A percentile compares a stretch with the other conserved stretches of the same genome.
Conservation (phyloP, 176 grass and related monocot species). For the Aegilops umbellulata region DNA sequence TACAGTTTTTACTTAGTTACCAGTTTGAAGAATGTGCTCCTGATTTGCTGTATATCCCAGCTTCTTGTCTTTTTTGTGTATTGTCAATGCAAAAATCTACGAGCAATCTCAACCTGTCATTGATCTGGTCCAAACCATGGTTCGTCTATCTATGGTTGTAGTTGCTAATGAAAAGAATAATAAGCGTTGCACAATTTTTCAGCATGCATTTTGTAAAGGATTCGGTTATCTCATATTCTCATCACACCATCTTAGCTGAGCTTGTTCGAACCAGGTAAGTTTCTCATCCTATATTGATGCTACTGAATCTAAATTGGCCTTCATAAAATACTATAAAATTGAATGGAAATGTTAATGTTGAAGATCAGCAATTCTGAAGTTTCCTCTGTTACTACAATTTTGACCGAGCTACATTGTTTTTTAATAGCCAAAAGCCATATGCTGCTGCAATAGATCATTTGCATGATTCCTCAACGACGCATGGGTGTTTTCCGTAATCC, state of each 20-base stretch:
- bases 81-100: background rate
- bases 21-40: background rate
- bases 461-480: constrained; percentile 28
- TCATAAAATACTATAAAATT: background rate
- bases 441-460: background rate
- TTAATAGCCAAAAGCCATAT: background rate
- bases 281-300: background rate
- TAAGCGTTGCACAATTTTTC: background rate
- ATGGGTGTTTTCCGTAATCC: constrained; percentile 43
- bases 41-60: background rate
- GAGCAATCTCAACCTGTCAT: background rate
- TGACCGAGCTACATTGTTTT: background rate
- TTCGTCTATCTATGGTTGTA: background rate
- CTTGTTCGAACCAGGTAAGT: constrained; percentile 88
- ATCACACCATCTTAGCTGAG: constrained; percentile 74
- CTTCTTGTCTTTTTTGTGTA: background rate
- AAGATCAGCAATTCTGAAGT: background rate
- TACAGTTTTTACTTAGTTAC: background rate
- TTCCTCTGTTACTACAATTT: background rate
- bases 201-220: constrained; percentile 82
- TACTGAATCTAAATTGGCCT: background rate
- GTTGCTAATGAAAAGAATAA: background rate
- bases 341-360: background rate
- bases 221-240: constrained; percentile 48
- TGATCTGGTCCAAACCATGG: background rate